Percentiles rank a stretch among this genome's conserved stretches.
phyloP scores from a whole-genome alignment of 306 rosid species.

The Gillenia trifoliata region DNA sequence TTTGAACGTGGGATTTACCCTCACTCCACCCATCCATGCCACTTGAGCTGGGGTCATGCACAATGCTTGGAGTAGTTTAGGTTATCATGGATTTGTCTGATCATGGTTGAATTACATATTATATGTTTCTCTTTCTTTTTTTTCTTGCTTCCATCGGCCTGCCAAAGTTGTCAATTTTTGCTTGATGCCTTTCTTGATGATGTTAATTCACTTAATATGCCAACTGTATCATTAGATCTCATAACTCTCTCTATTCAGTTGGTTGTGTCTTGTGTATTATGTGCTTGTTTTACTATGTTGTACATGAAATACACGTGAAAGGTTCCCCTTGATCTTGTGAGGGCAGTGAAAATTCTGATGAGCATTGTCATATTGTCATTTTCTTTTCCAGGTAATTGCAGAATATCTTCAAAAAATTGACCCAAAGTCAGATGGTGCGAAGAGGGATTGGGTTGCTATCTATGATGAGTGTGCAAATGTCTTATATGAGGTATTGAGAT shows the following conservation, averaged over 20 bases:
- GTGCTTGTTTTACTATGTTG: not conserved
- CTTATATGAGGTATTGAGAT: slow-evolving; percentile 70
- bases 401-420: slow-evolving; percentile 96
- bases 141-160: slow-evolving; percentile 7
- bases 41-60: not conserved
- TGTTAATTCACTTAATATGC: not conserved
- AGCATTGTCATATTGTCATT: slow-evolving; percentile 13
- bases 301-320: not conserved
- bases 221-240: not conserved
- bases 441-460: slow-evolving; percentile 99
- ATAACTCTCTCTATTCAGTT: not conserved
- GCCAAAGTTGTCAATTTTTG: slow-evolving; percentile 15
- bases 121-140: not conserved
- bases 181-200: not conserved
- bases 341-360: not conserved
- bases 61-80: slow-evolving; percentile 12
- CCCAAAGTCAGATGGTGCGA: slow-evolving; percentile 99
- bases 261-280: slow-evolving; percentile 5
- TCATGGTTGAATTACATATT: not conserved
- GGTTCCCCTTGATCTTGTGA: not conserved
- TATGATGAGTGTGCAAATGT: slow-evolving; percentile 98
- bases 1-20: not conserved
- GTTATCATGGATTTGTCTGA: not conserved
- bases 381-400: slow-evolving; percentile 74
- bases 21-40: not conserved